phyloP scores from a whole-genome alignment of 345 rosid genomes.

The Carallia pectinifolia region DNA sequence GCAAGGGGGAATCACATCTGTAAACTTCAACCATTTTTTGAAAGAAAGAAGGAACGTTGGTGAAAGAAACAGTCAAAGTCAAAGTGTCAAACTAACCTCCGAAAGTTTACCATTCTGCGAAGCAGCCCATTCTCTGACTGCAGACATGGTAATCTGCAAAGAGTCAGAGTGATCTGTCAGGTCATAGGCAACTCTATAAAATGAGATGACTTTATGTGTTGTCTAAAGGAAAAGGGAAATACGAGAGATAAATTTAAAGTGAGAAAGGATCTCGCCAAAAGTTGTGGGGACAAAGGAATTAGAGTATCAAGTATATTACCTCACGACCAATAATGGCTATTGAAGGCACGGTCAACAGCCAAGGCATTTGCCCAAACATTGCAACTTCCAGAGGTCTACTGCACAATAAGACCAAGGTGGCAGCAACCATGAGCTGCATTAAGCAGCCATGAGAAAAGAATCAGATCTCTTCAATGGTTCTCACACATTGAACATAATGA shows the following conservation, averaged over 20 bases:
- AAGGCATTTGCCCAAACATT: slow-evolving; percentile 59
- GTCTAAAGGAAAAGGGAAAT: not conserved
- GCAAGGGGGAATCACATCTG: not conserved
- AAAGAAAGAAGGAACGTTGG: not conserved
- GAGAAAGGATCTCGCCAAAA: no score
- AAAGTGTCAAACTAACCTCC: slow-evolving; percentile 53
- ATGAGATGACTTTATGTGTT: not conserved
- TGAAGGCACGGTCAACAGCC: slow-evolving; percentile 85
- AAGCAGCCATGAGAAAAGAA: slow-evolving; percentile 14
- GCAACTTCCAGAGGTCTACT: slow-evolving; percentile 63
- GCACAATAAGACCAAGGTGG: slow-evolving; percentile 83
- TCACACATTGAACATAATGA: not conserved
- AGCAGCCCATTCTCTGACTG: slow-evolving; percentile 99
- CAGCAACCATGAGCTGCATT: slow-evolving; percentile 97
- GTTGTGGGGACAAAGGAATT: no score
- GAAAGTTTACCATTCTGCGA: slow-evolving; percentile 77
- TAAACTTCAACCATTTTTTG: not conserved
- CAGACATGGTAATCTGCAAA: slow-evolving; percentile 95
- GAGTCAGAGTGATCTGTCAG: slow-evolving; percentile 16
- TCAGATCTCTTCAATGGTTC: not conserved
- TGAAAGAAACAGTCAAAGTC: not conserved
- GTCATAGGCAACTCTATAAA: not conserved
- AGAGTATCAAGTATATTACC: slow-evolving; percentile 40
- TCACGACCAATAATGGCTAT: slow-evolving; percentile 93
- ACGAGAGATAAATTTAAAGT: no score